A percentile compares a stretch with the other conserved stretches of the same genome.
Conservation (phyloP, 805 yeast species). For the Sungouiella thailandica region DNA sequence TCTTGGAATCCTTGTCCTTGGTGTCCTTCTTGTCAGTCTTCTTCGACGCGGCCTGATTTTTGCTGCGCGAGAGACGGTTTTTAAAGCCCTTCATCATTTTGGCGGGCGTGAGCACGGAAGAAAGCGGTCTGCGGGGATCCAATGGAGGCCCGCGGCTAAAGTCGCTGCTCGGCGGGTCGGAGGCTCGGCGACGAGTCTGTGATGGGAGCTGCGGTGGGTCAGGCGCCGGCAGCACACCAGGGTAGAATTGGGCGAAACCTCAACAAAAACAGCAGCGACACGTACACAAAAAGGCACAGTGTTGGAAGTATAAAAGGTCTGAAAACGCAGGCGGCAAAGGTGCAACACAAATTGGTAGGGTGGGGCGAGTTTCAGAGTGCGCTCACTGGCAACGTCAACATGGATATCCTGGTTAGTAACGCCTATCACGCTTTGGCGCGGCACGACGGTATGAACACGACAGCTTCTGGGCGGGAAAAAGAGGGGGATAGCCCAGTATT, state of each 20-base stretch:
- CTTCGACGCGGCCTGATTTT: slow-evolving; percentile 28
- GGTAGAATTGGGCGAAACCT: no score
- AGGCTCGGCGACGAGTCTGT: no score
- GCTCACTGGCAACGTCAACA: background rate
- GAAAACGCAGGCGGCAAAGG: no score
- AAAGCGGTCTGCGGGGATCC: background rate
- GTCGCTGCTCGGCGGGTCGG: no score
- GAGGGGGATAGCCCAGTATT: background rate
- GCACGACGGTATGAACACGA: slow-evolving; percentile 8
- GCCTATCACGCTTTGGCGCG: background rate
- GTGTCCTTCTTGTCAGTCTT: slow-evolving; percentile 33
- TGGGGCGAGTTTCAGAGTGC: background rate
- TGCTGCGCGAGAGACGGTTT: slow-evolving; percentile 45
- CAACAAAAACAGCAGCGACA: no score
- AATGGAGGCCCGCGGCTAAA: slow-evolving; percentile 1
- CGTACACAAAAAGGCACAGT: no score
- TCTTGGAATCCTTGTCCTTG: slow-evolving; percentile 19
- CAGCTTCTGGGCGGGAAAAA: background rate
- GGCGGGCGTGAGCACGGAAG: slow-evolving; percentile 6
- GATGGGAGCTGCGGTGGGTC: no score
- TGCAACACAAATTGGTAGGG: background rate
- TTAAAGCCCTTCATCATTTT: slow-evolving; percentile 74
- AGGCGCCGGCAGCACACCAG: no score
- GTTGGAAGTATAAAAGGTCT: no score
- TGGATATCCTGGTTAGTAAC: background rate